Conservation (phyloP, 805 yeast species). For the Nakazawaea ishiwadae region DNA sequence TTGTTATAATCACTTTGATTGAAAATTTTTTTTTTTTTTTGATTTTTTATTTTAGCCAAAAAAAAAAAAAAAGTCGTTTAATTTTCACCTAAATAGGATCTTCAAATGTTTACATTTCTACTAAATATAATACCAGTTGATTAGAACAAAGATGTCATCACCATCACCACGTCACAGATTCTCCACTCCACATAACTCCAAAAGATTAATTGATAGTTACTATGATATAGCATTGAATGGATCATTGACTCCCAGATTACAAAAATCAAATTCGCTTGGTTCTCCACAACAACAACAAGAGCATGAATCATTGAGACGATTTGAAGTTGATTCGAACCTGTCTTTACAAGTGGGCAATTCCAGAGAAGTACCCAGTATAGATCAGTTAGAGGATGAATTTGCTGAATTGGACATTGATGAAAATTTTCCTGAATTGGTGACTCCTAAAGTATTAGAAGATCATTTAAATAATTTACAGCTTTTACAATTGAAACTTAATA, state of each 20-base stretch:
- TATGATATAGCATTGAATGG: slow-evolving; percentile 10
- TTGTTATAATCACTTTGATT: neutral
- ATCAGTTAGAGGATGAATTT: too few species aligned
- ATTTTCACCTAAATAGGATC: too few species aligned
- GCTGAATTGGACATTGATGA: too few species aligned
- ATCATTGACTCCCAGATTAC: slow-evolving; percentile 2
- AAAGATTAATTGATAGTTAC: slow-evolving; percentile 4
- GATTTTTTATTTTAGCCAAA: neutral
- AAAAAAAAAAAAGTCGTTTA: neutral
- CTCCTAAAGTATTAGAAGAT: too few species aligned
- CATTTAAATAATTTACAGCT: too few species aligned
- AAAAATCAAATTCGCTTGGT: neutral
- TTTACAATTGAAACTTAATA: too few species aligned
- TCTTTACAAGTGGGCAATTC: too few species aligned
- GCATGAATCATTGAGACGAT: neutral
- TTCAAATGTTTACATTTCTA: neutral
- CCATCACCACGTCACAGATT: neutral
- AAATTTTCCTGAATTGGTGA: too few species aligned
- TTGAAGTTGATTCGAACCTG: neutral
- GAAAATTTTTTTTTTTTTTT: neutral
- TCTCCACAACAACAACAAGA: too few species aligned
- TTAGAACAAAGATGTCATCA: neutral
- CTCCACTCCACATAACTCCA: neutral
- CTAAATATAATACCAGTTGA: neutral
- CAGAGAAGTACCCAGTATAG: too few species aligned